Conservation (phyloP, 306 rosid genomes). For the Hippophae gyantsensis region DNA sequence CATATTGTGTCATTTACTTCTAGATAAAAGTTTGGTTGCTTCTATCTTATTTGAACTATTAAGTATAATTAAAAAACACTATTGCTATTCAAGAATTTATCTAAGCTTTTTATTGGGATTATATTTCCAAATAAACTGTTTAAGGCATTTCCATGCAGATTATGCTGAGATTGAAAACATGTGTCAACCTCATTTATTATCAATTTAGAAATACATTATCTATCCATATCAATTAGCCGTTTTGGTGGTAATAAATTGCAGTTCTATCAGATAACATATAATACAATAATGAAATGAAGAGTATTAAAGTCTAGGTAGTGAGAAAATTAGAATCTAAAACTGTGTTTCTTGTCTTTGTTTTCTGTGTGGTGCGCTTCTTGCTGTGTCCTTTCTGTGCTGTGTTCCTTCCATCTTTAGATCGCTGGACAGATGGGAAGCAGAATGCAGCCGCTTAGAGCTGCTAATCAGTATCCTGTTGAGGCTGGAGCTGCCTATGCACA, state of each 20-base stretch:
- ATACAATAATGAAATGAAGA: not conserved
- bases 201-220: not conserved
- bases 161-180: not conserved
- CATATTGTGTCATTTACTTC: not conserved
- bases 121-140: too few species aligned
- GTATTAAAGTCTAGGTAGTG: not conserved
- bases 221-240: not conserved
- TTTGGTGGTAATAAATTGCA: not conserved
- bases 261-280: not conserved
- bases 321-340: not conserved
- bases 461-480: conserved; percentile 58
- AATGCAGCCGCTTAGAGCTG: conserved; percentile 52
- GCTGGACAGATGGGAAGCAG: conserved; percentile 63
- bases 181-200: not conserved
- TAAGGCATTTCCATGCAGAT: too few species aligned
- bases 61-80: not conserved
- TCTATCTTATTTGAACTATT: not conserved
- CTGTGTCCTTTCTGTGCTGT: not conserved
- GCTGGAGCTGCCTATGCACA: conserved; percentile 59
- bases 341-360: too few species aligned
- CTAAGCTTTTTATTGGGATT: too few species aligned
- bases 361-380: too few species aligned
- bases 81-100: too few species aligned
- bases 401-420: conserved; percentile 22
- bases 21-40: not conserved